A percentile compares a stretch with the other conserved stretches of the same genome.
Conservation (phyloP, 495 filamentous ascomycete species). For the Aspergillus hancockii region DNA sequence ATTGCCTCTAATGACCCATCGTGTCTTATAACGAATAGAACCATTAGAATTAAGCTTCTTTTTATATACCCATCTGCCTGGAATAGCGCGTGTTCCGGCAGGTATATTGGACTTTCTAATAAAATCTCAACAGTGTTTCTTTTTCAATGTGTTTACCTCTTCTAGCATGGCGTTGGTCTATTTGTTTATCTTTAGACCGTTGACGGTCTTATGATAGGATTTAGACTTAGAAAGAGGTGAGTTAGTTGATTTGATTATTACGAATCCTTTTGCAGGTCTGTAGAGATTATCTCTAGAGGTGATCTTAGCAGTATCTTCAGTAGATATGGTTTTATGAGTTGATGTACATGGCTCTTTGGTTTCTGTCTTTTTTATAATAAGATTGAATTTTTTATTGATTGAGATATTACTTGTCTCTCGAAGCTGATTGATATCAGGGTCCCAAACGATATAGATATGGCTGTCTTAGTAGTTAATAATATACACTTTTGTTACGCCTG, state of each 20-base stretch:
- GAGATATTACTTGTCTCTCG: slow-evolving; percentile 1
- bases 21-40: slow-evolving; percentile 6
- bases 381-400: slow-evolving; percentile 1
- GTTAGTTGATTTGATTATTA: not conserved
- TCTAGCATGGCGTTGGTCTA: not conserved
- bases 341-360: not conserved
- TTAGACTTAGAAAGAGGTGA: slow-evolving; percentile 2
- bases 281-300: slow-evolving; percentile 3
- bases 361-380: not conserved
- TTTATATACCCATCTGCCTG: slow-evolving; percentile 6
- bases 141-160: slow-evolving; percentile 1
- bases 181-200: not conserved
- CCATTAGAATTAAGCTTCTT: slow-evolving; percentile 3
- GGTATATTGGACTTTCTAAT: slow-evolving; percentile 3
- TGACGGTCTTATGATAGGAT: not conserved
- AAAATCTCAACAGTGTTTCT: slow-evolving; percentile 3
- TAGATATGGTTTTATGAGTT: not conserved
- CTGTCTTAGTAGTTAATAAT: not conserved
- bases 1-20: slow-evolving; percentile 2
- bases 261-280: slow-evolving; percentile 2
- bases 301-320: not conserved
- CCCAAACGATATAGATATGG: slow-evolving; percentile 1
- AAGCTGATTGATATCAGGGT: slow-evolving; percentile 6
- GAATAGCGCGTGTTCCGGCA: slow-evolving; percentile 5
- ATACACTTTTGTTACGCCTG: too few relatives aligned